Conservation (phyloP, 2,329 filamentous ascomycete genomes). For the Aspergillus awamori region DNA sequence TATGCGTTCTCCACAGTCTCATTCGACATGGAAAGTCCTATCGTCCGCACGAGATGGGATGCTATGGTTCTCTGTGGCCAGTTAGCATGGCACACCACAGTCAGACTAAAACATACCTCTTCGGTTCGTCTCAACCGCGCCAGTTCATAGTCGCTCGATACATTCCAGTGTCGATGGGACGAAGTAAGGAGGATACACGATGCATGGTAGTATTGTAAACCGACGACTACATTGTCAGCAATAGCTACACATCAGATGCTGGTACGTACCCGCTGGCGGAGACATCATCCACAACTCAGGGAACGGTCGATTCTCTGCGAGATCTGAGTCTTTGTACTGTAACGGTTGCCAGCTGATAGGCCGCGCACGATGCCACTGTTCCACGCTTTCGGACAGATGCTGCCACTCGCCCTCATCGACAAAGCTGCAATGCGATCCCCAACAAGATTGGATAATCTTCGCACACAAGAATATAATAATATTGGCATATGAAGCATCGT, state of each 20-base stretch:
- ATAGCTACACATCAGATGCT: neutral
- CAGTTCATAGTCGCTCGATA: constrained; percentile 31
- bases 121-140: constrained; percentile 30
- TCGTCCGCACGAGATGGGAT: constrained; percentile 32
- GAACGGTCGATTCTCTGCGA: constrained; percentile 31
- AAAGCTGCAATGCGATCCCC: constrained; percentile 20
- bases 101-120: constrained; percentile 25
- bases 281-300: constrained; percentile 43
- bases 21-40: constrained; percentile 38
- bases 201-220: constrained; percentile 44
- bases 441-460: constrained; percentile 38
- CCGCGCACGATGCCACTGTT: constrained; percentile 34
- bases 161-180: constrained; percentile 27
- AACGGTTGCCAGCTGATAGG: constrained; percentile 39
- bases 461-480: constrained; percentile 45
- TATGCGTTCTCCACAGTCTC: constrained; percentile 39
- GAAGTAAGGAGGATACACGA: constrained; percentile 35
- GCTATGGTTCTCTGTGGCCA: constrained; percentile 31
- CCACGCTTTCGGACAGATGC: constrained; percentile 29
- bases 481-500: constrained; percentile 45
- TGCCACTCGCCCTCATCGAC: constrained; percentile 30
- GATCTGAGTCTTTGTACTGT: constrained; percentile 32
- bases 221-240: constrained; percentile 32
- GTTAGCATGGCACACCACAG: neutral
- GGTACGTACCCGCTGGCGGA: constrained; percentile 34